Conservation (phyloP, 176 grass and related monocot genomes). For the Musa schizocarpa region DNA sequence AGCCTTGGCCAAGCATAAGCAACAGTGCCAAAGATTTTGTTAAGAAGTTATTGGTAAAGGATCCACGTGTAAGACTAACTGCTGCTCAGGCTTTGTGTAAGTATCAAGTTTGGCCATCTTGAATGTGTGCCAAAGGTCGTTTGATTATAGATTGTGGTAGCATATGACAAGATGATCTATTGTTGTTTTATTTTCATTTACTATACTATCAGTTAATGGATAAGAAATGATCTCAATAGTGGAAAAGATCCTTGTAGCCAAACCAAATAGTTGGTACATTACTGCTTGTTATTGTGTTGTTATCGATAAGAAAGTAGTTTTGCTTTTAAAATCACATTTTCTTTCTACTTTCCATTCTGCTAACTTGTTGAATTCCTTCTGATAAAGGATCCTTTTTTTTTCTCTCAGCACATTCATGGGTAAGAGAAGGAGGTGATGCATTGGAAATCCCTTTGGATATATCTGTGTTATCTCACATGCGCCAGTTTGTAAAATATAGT, state of each 20-base stretch:
- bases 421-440: constrained; percentile 89
- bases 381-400: neutral
- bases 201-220: neutral
- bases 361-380: neutral
- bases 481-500: constrained; percentile 92
- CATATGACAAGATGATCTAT: neutral
- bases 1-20: constrained; percentile 87
- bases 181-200: neutral
- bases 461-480: constrained; percentile 82
- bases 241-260: neutral
- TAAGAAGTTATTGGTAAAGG: constrained; percentile 90
- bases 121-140: neutral
- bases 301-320: too few relatives aligned
- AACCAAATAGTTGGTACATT: too few relatives aligned
- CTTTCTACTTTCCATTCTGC: neutral
- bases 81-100: constrained; percentile 97
- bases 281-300: too few relatives aligned
- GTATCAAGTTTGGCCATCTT: constrained; percentile 15
- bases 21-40: constrained; percentile 94
- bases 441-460: constrained; percentile 87
- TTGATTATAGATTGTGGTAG: neutral
- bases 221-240: neutral
- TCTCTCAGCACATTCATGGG: constrained; percentile 79
- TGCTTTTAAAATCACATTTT: too few relatives aligned
- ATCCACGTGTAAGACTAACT: constrained; percentile 85